Evolutionary conservation across 805 yeast species (phyloP), one percentile per base, ranked within the genome.

Genomic region (Kazachstania viticola): DNA sequence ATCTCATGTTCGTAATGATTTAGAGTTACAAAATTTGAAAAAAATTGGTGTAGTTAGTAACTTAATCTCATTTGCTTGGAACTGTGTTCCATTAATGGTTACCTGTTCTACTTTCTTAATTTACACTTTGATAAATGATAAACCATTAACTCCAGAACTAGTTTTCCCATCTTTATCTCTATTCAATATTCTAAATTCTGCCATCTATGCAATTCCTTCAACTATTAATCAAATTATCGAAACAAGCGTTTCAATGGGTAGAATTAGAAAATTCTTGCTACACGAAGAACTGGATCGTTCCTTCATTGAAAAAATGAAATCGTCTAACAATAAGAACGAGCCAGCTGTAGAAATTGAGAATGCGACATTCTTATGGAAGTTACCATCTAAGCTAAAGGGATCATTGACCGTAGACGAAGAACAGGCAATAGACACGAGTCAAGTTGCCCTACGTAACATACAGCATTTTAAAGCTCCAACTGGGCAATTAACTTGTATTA

Each of bases 121-220:
- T 1, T 78, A 67, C 50, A 69, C 76, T 4, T 36, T 63, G 9
- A 54, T 61, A 14, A 61, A 65, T 17, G 51, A 58, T 3, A 46
- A 44, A 8, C 79, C 81, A 1, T 58, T 78, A 42, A 67, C 81
- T 5, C 74, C 84, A 9, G 80, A 76, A 27, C 64, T 77, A 36
- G 77, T 75, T 5, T 77, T 77, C 51, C 84, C 85, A 11, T 73
- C 82, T 2, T 59, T 78, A 37, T 58, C 82, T 1, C 56, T 77
- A 32, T 71, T 78, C 44, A 69, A 71, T 37, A 52, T 77, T 36
- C 49, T 78, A 26, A 65, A 75, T 4, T 70, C 62, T 26, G 81
- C 82, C 7, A 67, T 78, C 19, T 63, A 65, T 45, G 66, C 67
- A 9, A 64, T 78, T 30, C 87, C 87, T 0, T 55, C 64, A 1